These are phyloP conservation scores for Salpingoeca rosetta DNA, from an alignment of 78 protist genomes.

Conservation along the genomic window DNA sequence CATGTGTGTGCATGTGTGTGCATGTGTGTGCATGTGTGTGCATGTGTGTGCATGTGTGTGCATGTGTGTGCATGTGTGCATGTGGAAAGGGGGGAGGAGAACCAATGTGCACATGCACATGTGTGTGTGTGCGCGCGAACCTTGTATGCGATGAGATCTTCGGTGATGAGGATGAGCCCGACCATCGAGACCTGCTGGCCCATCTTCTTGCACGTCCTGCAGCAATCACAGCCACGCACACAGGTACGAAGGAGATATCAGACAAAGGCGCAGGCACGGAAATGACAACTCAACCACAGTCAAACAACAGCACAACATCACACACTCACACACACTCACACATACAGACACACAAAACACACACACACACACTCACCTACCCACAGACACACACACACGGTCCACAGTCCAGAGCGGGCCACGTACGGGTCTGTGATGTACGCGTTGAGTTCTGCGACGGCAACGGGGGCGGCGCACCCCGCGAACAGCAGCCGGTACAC, in stretches of 20 bases:
- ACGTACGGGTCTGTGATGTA: constrained; percentile 45
- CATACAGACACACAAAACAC: neutral
- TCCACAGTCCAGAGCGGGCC: neutral
- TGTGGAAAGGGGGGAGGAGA: no score
- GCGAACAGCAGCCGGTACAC: constrained; percentile 44
- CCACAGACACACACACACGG: neutral
- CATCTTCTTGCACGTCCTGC: constrained; percentile 31
- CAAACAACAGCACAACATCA: neutral
- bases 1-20: no score
- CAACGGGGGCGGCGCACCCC: constrained; percentile 53
- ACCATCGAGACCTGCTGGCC: constrained; percentile 68
- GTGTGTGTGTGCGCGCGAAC: no score
- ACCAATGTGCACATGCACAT: no score
- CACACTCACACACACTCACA: neutral
- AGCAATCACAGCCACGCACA: neutral
- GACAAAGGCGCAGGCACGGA: neutral
- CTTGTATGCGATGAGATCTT: constrained; percentile 42
- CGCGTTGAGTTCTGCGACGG: constrained; percentile 54
- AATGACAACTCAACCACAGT: neutral
- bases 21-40: no score
- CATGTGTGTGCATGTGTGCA: no score
- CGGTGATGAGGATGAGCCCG: constrained; percentile 31
- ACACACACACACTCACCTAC: neutral
- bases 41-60: no score
- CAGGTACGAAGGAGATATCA: neutral